Conservation (phyloP, 306 rosid genomes). For the Macrotyloma uniflorum region DNA sequence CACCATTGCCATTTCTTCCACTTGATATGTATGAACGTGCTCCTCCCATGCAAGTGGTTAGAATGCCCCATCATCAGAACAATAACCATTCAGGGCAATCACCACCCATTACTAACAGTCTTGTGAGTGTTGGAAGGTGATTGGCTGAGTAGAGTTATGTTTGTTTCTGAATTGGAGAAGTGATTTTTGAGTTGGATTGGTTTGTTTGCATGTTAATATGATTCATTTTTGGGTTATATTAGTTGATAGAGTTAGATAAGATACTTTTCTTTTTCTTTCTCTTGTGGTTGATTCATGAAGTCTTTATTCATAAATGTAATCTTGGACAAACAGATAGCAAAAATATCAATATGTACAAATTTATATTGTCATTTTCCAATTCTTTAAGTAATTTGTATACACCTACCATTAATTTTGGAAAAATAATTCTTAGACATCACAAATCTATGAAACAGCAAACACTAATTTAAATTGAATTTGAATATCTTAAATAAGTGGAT, state of each 20-base stretch:
- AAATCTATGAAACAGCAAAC: too few species aligned
- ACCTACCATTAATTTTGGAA: too few species aligned
- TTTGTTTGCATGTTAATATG: not conserved
- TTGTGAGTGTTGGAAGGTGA: conserved; percentile 32
- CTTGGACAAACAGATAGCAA: not conserved
- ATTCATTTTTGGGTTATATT: not conserved
- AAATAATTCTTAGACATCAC: too few species aligned
- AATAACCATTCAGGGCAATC: not conserved
- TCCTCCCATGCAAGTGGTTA: not conserved
- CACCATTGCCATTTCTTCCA: conserved; percentile 41
- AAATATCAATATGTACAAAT: not conserved
- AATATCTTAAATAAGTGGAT: too few species aligned
- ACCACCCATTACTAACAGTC: conserved; percentile 32
- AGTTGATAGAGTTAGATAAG: too few species aligned
- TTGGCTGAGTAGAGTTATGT: not conserved
- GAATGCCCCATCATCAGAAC: not conserved
- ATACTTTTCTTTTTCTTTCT: not conserved
- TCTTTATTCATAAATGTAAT: not conserved
- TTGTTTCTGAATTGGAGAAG: not conserved
- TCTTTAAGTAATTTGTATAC: too few species aligned
- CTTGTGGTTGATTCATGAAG: not conserved
- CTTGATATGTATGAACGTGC: conserved; percentile 45
- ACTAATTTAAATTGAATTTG: too few species aligned
- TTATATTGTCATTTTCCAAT: too few species aligned
- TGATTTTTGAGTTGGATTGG: not conserved